Conservation (phyloP, 2,329 filamentous ascomycete species). For the Fusarium subglutinans region DNA sequence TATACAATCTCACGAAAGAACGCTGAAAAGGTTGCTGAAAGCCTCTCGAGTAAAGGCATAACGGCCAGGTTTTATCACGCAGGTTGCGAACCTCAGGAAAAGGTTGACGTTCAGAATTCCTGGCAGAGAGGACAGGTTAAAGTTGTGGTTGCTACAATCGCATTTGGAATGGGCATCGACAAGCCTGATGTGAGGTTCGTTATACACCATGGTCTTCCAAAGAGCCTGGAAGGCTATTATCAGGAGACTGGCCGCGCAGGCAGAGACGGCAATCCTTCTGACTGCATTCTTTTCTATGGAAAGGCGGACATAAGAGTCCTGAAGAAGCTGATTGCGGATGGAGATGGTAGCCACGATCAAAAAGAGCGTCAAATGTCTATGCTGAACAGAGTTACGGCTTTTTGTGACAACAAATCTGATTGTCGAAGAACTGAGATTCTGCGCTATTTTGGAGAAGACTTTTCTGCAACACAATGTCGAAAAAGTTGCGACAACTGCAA, state of each 20-base stretch:
- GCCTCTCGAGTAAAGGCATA: slow-evolving; percentile 73
- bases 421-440: slow-evolving; percentile 90
- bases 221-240: slow-evolving; percentile 97
- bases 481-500: slow-evolving; percentile 89
- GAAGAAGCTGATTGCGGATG: slow-evolving; percentile 83
- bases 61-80: slow-evolving; percentile 89
- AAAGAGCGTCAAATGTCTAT: slow-evolving; percentile 86
- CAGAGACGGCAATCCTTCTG: slow-evolving; percentile 85
- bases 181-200: slow-evolving; percentile 97
- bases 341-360: slow-evolving; percentile 79
- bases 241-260: slow-evolving; percentile 97
- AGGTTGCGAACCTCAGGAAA: slow-evolving; percentile 73
- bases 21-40: slow-evolving; percentile 81
- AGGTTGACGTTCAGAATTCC: slow-evolving; percentile 74
- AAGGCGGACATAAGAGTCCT: slow-evolving; percentile 80
- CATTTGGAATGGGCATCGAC: slow-evolving; percentile 99
- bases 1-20: slow-evolving; percentile 89
- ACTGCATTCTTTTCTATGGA: slow-evolving; percentile 90
- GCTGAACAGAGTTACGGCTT: slow-evolving; percentile 85
- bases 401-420: slow-evolving; percentile 88
- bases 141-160: slow-evolving; percentile 96
- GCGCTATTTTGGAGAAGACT: slow-evolving; percentile 92
- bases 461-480: slow-evolving; percentile 75
- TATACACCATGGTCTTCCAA: slow-evolving; percentile 90
- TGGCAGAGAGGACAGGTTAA: slow-evolving; percentile 86